Base-by-base conservation (phyloP, 441 rosid species). In the Corymbia citriodora region DNA sequence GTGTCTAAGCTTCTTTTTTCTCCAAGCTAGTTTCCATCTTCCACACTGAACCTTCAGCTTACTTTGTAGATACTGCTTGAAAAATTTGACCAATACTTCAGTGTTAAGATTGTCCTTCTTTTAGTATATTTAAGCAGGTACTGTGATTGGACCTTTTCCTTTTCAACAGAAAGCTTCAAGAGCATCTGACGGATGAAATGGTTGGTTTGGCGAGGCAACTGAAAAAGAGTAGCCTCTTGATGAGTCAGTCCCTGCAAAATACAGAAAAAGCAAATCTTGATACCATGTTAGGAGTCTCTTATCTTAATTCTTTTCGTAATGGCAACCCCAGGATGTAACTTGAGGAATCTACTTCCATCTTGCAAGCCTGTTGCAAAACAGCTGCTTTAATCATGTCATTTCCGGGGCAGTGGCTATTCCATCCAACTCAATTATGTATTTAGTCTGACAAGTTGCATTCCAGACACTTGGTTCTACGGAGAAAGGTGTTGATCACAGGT, bases 401-500 rank as follows among this genome's bases (percentile, higher is more conserved):
- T 74, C 50, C 50, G 3, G 49, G 27, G 48, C 50, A 36, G 83
- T 36, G 83, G 83, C 83, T 74, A 74, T 40, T 36, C 83, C 83
- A 74, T 17, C 79, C 7, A 17, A 68, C 61, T 87, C 29, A 18
- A n/a, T 36, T 15, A 31, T 21, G 25, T 87, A n/a, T 40, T 87
- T 19, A 74, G 29, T 74, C 13, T 40, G 48, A 23, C 49, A 21
- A 72, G 87, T 70, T 89, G 53, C 91, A 87, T 54, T 92, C 93
- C 95, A 97, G 99, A 91, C 96, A 90, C 99, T 98, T 10, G 97
- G 97, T 91, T 98, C 98, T 18, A 97, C 99, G 8, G 99, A 98
- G 95, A 92, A 92, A 49, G 99, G 99, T 36, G 92, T 98, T 57
- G 99, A 98, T 92, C 97, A 96, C 63, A 98, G 99, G 94, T 92